phyloP scores from a whole-genome alignment of 2,329 filamentous ascomycete species.

The Sordariomycetes sp. region DNA sequence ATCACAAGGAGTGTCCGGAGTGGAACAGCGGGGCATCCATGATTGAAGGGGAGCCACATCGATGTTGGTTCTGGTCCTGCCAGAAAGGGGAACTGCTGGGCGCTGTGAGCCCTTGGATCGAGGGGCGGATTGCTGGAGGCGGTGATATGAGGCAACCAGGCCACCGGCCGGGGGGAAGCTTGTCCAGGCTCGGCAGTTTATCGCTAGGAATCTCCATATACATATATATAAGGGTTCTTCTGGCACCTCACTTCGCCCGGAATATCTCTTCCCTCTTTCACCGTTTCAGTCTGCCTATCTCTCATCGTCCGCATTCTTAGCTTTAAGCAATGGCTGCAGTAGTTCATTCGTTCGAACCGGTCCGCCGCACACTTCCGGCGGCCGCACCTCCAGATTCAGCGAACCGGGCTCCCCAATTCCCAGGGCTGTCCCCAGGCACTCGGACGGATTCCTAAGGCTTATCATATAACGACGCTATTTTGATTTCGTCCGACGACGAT shows the following conservation, averaged over 20 bases:
- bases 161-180: neutral
- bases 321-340: neutral
- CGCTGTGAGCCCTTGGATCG: neutral
- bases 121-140: neutral
- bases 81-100: neutral
- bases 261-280: neutral
- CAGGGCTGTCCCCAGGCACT: neutral
- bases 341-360: neutral
- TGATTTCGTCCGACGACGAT: neutral
- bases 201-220: neutral
- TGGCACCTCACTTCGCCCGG: neutral
- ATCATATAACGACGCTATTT: neutral
- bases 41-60: neutral
- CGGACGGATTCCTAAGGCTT: neutral
- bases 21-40: neutral
- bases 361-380: neutral
- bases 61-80: neutral
- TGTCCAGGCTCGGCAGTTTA: neutral
- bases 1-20: neutral
- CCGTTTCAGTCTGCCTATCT: neutral
- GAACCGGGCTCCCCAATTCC: neutral
- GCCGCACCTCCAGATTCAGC: neutral
- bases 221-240: neutral
- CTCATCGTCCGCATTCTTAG: slow-evolving; percentile 1
- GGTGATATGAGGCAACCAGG: neutral